Evolutionary conservation across 2,329 filamentous ascomycete genomes (phyloP), one percentile per base, ranked within the genome.

Genomic region (Elsinoe fawcettii): DNA sequence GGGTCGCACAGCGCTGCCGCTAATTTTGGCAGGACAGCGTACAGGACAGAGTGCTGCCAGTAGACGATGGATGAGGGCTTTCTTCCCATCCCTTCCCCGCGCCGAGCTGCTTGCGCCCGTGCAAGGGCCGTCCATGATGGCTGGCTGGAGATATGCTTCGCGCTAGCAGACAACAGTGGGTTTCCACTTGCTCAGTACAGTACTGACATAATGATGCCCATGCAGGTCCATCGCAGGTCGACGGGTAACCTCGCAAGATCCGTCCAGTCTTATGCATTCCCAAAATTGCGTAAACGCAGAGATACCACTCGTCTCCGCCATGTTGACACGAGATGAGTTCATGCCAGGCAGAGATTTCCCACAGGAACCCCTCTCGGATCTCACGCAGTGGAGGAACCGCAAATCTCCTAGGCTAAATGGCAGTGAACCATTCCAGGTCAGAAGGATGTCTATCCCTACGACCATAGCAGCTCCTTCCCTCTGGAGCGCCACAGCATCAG

Each of bases 241-340:
- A 25, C 46, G 14, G 46, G 41, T 34, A 51, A 32, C 46, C 46
- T 51, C 46, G 46, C 46, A 51, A 51, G 46, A 51, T 25, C 46
- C 16, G 46, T 25, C 25, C 16, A 18, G 16, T 34, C n/a, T 12
- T 7, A 34, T 51, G n/a, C 46, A 34, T 20, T 14, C 25, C 11
- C 16, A 20, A 20, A 51, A 51, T 16, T 27, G 41, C 23, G 41
- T 46, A 20, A 14, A 46, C 22, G 23, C 18, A 46, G 22, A 22
- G 23, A 14, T 25, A 20, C 18, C 22, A 23, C 20, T 27, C 4
- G 12, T 46, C 11, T 18, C 41, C 20, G 16, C 41, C 12, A 2
- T 9, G 25, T n/a, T 37, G 34, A 37, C 34, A 37, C 9, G 34
- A 14, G 34, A 37, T 37, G 34, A 37, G 34, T n/a, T 37, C 34